phyloP scores from a whole-genome alignment of 2,329 filamentous ascomycete genomes.

The Hymenoscyphus fructigenus region DNA sequence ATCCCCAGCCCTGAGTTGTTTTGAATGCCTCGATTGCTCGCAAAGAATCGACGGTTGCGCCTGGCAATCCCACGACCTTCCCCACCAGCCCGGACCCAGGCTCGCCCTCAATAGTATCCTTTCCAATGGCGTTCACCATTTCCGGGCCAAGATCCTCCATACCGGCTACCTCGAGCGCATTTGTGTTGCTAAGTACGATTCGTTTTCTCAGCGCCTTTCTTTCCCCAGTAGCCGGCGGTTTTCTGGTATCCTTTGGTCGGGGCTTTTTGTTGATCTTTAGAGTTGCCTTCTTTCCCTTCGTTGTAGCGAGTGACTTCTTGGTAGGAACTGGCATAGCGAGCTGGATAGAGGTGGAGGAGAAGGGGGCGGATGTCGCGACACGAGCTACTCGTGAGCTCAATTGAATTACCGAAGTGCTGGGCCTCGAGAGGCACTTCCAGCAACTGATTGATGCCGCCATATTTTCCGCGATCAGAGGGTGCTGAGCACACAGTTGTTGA shows the following conservation, averaged over 20 bases:
- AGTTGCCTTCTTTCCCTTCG: slow-evolving; percentile 20
- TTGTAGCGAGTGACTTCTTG: slow-evolving; percentile 10
- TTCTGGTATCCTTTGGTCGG: slow-evolving; percentile 34
- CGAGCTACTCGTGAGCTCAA: slow-evolving; percentile 15
- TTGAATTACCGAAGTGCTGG: slow-evolving; percentile 37
- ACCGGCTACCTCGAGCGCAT: slow-evolving; percentile 75
- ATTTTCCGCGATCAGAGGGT: slow-evolving; percentile 15
- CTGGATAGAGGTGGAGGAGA: slow-evolving; percentile 33
- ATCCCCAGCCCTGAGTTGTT: slow-evolving; percentile 79
- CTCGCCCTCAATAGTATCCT: slow-evolving; percentile 52
- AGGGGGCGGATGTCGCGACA: slow-evolving; percentile 18
- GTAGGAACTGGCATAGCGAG: slow-evolving; percentile 10
- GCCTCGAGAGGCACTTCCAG: slow-evolving; percentile 57
- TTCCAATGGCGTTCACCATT: slow-evolving; percentile 54
- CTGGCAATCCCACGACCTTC: slow-evolving; percentile 67
- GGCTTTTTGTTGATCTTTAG: slow-evolving; percentile 50
- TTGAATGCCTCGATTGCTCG: slow-evolving; percentile 89
- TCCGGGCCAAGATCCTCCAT: slow-evolving; percentile 60
- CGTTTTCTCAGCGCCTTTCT: slow-evolving; percentile 84
- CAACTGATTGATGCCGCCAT: slow-evolving; percentile 57
- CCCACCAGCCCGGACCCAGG: slow-evolving; percentile 50
- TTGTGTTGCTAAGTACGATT: slow-evolving; percentile 90
- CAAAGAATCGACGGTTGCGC: slow-evolving; percentile 72
- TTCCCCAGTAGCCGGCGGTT: slow-evolving; percentile 71
- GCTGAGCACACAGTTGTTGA: slow-evolving; percentile 7